Evolutionary conservation across 2,329 filamentous ascomycete species (phyloP).

Genomic region (Colletotrichum sp.): DNA sequence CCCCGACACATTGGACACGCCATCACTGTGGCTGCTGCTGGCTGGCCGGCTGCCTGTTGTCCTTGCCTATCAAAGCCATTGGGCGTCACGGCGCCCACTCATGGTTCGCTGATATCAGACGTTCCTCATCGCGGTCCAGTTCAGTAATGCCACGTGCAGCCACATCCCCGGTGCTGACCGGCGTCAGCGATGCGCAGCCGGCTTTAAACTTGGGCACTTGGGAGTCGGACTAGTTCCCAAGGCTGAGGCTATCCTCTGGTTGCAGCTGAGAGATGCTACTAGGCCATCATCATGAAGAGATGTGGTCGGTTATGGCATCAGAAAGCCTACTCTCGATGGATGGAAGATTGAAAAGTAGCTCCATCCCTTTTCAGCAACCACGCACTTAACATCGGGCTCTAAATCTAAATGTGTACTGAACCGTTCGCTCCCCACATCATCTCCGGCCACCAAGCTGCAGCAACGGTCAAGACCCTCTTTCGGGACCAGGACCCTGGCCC

Average conservation of each 20-base stretch:
- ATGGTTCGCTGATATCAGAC: not conserved
- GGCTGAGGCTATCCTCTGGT: not conserved
- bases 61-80: not conserved
- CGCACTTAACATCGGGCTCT: not conserved
- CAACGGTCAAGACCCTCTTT: constrained; percentile 16
- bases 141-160: not conserved
- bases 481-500: not conserved
- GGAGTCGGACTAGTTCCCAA: not conserved
- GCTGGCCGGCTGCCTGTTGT: not conserved
- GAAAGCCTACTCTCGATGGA: not conserved
- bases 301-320: not conserved
- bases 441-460: constrained; percentile 9
- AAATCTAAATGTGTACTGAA: not conserved
- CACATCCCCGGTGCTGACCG: not conserved
- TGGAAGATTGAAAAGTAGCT: not conserved
- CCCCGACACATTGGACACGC: not conserved
- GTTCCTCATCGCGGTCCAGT: not conserved
- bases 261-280: not conserved
- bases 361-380: not conserved
- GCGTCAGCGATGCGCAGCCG: constrained; percentile 3
- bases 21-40: not conserved
- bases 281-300: not conserved
- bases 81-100: not conserved
- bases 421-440: constrained; percentile 14
- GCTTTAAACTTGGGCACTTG: not conserved